phyloP scores from a whole-genome alignment of 768 basidiomycete genomes.

The Pleurotus eryngii region DNA sequence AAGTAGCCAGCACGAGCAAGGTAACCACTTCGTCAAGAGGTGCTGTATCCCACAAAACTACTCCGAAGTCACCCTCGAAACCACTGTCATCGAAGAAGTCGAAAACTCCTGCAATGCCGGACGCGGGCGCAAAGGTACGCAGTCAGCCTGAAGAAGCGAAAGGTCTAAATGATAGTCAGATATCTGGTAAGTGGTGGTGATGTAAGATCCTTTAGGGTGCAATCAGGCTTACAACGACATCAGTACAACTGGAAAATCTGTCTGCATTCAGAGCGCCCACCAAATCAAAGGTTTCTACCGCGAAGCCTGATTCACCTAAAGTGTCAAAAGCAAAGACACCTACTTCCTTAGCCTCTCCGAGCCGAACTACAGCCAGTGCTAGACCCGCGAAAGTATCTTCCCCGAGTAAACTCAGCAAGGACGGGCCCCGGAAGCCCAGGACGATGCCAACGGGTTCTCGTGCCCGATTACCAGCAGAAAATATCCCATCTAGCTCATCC shows the following conservation, averaged over 20 bases:
- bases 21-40: not conserved
- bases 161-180: slow-evolving; percentile 1
- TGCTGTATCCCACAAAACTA: not conserved
- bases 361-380: not conserved
- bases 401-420: not conserved
- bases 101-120: not conserved
- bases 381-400: not conserved
- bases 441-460: not conserved
- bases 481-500: not conserved
- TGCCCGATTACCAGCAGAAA: not conserved
- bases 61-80: not conserved
- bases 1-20: not conserved
- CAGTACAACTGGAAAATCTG: not conserved
- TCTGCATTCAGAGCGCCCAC: not conserved
- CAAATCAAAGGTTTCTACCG: not conserved
- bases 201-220: not conserved
- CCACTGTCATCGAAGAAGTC: not conserved
- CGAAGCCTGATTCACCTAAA: not conserved
- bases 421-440: not conserved
- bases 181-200: not conserved
- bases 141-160: not conserved
- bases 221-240: no score
- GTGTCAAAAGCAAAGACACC: not conserved
- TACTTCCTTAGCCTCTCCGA: not conserved
- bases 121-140: not conserved